phyloP scores from a whole-genome alignment of 805 yeast species.

The Naumovozyma dairenensis region DNA sequence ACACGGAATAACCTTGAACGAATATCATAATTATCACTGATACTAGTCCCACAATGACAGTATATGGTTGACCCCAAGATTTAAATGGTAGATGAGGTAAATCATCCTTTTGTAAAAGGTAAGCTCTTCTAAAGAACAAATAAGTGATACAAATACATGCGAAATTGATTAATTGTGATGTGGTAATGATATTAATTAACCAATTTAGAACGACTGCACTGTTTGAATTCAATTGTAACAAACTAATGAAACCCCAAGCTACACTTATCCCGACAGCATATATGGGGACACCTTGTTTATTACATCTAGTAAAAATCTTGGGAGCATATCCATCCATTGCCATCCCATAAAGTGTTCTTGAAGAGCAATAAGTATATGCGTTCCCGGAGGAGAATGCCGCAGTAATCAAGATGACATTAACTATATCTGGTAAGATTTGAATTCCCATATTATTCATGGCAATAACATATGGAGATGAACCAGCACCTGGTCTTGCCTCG shows the following conservation, averaged over 20 bases:
- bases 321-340: conserved; percentile 72
- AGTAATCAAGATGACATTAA: conserved; percentile 65
- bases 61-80: conserved; percentile 52
- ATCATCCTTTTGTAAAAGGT: conserved; percentile 41
- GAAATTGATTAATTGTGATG: conserved; percentile 57
- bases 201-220: conserved; percentile 60
- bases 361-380: conserved; percentile 65
- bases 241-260: conserved; percentile 54
- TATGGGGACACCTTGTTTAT: conserved; percentile 61
- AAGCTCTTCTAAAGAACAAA: conserved; percentile 52
- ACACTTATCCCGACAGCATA: conserved; percentile 42
- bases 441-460: conserved; percentile 68
- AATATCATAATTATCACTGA: conserved; percentile 43
- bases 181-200: conserved; percentile 64
- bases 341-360: conserved; percentile 58
- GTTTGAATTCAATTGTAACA: conserved; percentile 50
- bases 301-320: conserved; percentile 48
- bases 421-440: conserved; percentile 60
- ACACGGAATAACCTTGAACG: conserved; percentile 61
- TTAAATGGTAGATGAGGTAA: conserved; percentile 36
- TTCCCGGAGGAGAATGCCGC: conserved; percentile 81
- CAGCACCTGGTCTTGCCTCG: conserved; percentile 63
- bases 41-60: conserved; percentile 39
- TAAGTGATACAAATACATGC: conserved; percentile 48
- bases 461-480: conserved; percentile 72